A percentile compares a stretch with the other conserved stretches of the same genome.
Conservation (phyloP, 2,329 filamentous ascomycete species). For the Gremmenia infestans region DNA sequence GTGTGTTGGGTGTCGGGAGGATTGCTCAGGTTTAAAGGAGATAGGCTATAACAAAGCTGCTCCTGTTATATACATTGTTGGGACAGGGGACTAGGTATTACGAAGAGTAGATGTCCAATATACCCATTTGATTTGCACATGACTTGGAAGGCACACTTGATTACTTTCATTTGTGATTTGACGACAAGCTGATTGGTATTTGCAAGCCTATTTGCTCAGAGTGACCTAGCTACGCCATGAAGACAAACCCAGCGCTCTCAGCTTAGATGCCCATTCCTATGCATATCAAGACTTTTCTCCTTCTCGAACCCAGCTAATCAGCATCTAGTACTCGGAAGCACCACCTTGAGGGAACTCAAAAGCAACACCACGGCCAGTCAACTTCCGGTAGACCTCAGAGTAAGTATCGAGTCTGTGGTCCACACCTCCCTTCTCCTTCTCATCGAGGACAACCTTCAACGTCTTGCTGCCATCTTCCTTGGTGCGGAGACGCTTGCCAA, state of each 20-base stretch:
- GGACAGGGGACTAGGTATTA: not conserved
- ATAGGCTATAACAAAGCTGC: no score
- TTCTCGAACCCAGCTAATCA: slow-evolving; percentile 7
- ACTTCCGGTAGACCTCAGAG: slow-evolving; percentile 97
- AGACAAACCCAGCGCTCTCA: slow-evolving; percentile 10
- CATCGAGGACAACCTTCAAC: slow-evolving; percentile 98
- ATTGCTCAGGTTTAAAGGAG: slow-evolving; percentile 51
- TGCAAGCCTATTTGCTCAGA: slow-evolving; percentile 17
- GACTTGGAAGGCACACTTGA: not conserved
- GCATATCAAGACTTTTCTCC: slow-evolving; percentile 15
- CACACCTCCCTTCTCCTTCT: slow-evolving; percentile 99
- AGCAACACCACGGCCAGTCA: slow-evolving; percentile 92
- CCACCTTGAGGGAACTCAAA: slow-evolving; percentile 96
- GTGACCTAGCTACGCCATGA: slow-evolving; percentile 25
- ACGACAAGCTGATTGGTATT: slow-evolving; percentile 20
- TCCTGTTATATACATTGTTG: not conserved
- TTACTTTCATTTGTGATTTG: slow-evolving; percentile 4
- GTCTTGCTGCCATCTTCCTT: slow-evolving; percentile 98
- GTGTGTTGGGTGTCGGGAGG: slow-evolving; percentile 80
- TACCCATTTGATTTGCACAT: slow-evolving; percentile 27
- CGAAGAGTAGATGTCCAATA: slow-evolving; percentile 15
- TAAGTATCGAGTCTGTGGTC: slow-evolving; percentile 99
- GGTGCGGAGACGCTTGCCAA: slow-evolving; percentile 97
- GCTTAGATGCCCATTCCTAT: slow-evolving; percentile 28
- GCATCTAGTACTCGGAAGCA: slow-evolving; percentile 71